Evolutionary conservation across 352 stramenopile genomes (phyloP), one percentile per base, ranked within the genome.

Genomic region (Phytophthora boehmeriae): DNA sequence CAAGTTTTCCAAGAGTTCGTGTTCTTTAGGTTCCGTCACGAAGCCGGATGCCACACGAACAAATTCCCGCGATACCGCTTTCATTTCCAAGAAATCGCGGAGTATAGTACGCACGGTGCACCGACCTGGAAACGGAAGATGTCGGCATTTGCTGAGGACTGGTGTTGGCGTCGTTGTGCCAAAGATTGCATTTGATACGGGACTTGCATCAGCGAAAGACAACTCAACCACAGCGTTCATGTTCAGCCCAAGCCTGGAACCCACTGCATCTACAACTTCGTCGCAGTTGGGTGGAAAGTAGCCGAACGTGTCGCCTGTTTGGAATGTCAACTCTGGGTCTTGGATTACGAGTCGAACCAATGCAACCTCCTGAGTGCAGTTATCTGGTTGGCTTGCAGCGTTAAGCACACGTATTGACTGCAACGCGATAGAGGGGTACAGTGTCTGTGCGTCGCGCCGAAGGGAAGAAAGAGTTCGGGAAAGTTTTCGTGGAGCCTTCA

Each of bases 71-170:
- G 93, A 90, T 10, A 89, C 54, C 0, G 80, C 81, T 36, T 82
- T 88, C 13, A 98, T 56, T 60, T 98, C 95, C 42, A 95, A 78
- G 66, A 97, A 99, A 19, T 87, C 73, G 13, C 83, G 86, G 1
- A 99, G 80, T 44, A 85, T 90, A 3, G 92, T 87, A 14, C 90
- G 79, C 0, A 98, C 70, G 3, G 84, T 96, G 52, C 92, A 96
- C 4, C 93, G 94, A 32, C 86, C 96, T 23, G 93, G 89, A 63
- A 98, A 98, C 5, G 83, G 80, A 1, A 88, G 68, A 41, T 93
- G 85, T 2, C 38, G 56, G n/a, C 51, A 27, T 49, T 27, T 49
- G 19, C 34, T 35, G 9, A 17, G 25, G 25, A 6, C 38, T n/a
- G 19, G 23, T 30, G 14, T 2, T 30, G 25, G 25, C 14, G 22